Evolutionary conservation across 1,284 basidiomycete genomes (phyloP), one percentile per base, ranked within the genome.

Genomic region (Clitocybe nebularis): DNA sequence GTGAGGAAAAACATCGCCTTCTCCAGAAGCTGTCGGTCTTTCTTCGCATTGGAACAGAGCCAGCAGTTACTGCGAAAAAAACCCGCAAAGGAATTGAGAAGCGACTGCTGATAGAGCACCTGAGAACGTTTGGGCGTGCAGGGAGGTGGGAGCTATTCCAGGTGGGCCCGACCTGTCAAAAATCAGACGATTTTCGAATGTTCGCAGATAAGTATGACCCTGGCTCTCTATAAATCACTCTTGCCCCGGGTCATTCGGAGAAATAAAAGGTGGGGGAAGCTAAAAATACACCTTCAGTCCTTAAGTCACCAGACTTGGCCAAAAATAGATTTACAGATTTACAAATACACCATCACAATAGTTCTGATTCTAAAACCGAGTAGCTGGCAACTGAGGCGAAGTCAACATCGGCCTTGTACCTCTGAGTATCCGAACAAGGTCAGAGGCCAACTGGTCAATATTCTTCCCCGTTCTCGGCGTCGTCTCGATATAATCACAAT

Each of bases 371-470:
- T n/a, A n/a, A n/a, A n/a, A n/a, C n/a, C n/a, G n/a, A n/a, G n/a
- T n/a, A n/a, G n/a, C n/a, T n/a, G n/a, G n/a, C n/a, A n/a, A n/a
- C n/a, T n/a, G n/a, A n/a, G n/a, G n/a, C n/a, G n/a, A n/a, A n/a
- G n/a, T n/a, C n/a, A n/a, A n/a, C n/a, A n/a, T n/a, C n/a, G n/a
- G n/a, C n/a, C n/a, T n/a, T 11, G 35, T 16, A 1, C 35, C 38
- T n/a, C 41, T 41, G 11, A 47, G 23, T 8, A 44, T 41, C 1
- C 45, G 45, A 36, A 47, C 23, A 20, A 47, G 36, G 25, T 44
- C 33, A 13, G 39, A 39, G 24, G 44, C 43, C 14, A 47, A 7
- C 16, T 23, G 33, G 13, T 47, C 28, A 5, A 47, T 37, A 19
- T 39, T 44, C 17, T 44, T 28, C 4, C 23, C 30, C 10, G 42